These are phyloP conservation scores for Penicillium hesseltinei DNA, from an alignment of 2,329 filamentous ascomycete species.

Conservation along the genomic window DNA sequence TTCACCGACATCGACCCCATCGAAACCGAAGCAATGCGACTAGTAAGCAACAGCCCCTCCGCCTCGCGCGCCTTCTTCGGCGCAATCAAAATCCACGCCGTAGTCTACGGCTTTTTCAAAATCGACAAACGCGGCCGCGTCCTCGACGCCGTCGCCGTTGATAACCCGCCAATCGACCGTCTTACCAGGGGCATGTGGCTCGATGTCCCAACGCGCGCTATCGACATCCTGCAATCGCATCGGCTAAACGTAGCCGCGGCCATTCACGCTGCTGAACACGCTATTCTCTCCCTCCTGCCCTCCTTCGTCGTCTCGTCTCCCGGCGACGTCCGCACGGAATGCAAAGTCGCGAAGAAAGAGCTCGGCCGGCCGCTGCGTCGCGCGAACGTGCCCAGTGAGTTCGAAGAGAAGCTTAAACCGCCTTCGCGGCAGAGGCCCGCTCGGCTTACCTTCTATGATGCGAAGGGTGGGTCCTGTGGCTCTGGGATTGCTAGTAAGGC, in stretches of 20 bases:
- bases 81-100: slow-evolving; percentile 77
- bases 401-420: slow-evolving; percentile 26
- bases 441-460: slow-evolving; percentile 88
- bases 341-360: slow-evolving; percentile 85
- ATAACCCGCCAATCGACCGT: slow-evolving; percentile 86
- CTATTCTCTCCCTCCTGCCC: slow-evolving; percentile 79
- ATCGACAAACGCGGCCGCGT: slow-evolving; percentile 82
- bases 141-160: slow-evolving; percentile 86
- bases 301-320: slow-evolving; percentile 88
- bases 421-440: slow-evolving; percentile 74
- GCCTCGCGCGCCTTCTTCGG: slow-evolving; percentile 77
- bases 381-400: slow-evolving; percentile 23
- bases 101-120: slow-evolving; percentile 97
- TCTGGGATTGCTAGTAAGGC: slow-evolving; percentile 88
- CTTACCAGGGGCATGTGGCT: slow-evolving; percentile 92
- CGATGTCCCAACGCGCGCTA: slow-evolving; percentile 75
- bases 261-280: slow-evolving; percentile 94
- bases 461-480: slow-evolving; percentile 80
- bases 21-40: slow-evolving; percentile 83
- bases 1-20: slow-evolving; percentile 92
- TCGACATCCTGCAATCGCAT: slow-evolving; percentile 72
- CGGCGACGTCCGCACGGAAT: slow-evolving; percentile 90
- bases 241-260: slow-evolving; percentile 79
- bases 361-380: slow-evolving; percentile 60
- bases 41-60: slow-evolving; percentile 56